Percentiles rank a stretch among this genome's conserved stretches.
Evolutionary conservation across 2,329 filamentous ascomycete genomes (phyloP).

Genomic region (Eutypa lata): DNA sequence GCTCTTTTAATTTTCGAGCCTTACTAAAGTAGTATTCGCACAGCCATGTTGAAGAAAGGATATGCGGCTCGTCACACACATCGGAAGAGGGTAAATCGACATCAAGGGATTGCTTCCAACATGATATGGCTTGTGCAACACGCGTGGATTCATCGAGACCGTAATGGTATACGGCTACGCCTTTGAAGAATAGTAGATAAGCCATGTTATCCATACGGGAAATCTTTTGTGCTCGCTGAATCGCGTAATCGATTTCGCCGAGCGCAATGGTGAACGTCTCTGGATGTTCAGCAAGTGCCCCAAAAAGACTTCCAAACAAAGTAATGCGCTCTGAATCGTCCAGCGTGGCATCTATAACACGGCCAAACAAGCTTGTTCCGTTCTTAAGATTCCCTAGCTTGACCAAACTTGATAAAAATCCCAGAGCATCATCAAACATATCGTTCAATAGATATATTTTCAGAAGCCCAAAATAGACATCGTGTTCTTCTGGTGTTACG

Average conservation of each 20-base stretch:
- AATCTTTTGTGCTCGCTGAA: background rate
- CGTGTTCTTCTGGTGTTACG: background rate
- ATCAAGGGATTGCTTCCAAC: background rate
- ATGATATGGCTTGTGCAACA: background rate
- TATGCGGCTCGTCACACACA: background rate
- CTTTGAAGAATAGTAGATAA: background rate
- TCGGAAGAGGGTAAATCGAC: background rate
- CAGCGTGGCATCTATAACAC: background rate
- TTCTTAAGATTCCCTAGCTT: background rate
- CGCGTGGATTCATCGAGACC: background rate
- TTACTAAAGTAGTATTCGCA: background rate
- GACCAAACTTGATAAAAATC: background rate
- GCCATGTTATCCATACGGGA: background rate
- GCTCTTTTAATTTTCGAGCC: background rate
- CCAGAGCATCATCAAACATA: background rate
- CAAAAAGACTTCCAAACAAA: background rate
- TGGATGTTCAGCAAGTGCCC: background rate
- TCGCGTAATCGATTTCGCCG: background rate
- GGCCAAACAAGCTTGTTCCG: background rate
- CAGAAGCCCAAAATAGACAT: conserved; percentile 2
- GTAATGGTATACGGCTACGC: background rate
- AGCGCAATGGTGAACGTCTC: background rate
- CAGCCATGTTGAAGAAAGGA: background rate
- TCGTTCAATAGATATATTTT: conserved; percentile 2
- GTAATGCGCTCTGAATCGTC: background rate